These are phyloP conservation scores for Alternaria gaisen DNA, from an alignment of 2,329 filamentous ascomycete species.

Conservation along the genomic window DNA sequence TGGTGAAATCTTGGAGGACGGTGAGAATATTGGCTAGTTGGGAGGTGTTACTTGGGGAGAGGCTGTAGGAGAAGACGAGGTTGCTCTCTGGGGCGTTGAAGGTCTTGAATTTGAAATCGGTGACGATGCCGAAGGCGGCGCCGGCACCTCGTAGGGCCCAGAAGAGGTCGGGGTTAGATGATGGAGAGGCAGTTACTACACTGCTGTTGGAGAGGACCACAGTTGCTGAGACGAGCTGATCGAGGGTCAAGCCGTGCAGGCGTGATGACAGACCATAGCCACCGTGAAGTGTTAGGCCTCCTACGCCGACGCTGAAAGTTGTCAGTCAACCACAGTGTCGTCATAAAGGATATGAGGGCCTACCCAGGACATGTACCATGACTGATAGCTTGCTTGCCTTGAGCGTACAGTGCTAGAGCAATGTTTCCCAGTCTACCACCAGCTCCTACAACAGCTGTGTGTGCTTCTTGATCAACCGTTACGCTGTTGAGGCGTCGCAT, in stretches of 20 bases:
- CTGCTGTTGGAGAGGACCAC: slow-evolving; percentile 48
- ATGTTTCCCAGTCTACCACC: slow-evolving; percentile 57
- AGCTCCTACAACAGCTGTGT: slow-evolving; percentile 55
- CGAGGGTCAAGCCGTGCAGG: slow-evolving; percentile 36
- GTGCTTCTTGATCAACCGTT: slow-evolving; percentile 49
- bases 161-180: slow-evolving; percentile 51
- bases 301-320: slow-evolving; percentile 36
- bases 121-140: slow-evolving; percentile 52
- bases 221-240: slow-evolving; percentile 33
- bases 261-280: slow-evolving; percentile 41
- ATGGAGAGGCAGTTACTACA: slow-evolving; percentile 46
- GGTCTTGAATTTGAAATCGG: slow-evolving; percentile 46
- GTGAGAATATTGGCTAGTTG: slow-evolving; percentile 28
- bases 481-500: slow-evolving; percentile 57
- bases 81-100: slow-evolving; percentile 37
- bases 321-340: too few species aligned
- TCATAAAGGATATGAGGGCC: slow-evolving; percentile 21
- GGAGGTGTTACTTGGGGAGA: slow-evolving; percentile 24
- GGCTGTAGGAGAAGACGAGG: slow-evolving; percentile 35
- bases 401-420: slow-evolving; percentile 36
- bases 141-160: slow-evolving; percentile 53
- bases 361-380: slow-evolving; percentile 63
- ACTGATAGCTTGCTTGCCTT: slow-evolving; percentile 52
- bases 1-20: slow-evolving; percentile 35
- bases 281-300: slow-evolving; percentile 38